These are phyloP conservation scores for Candida ortonii DNA, from an alignment of 805 yeast genomes.

Conservation along the genomic window DNA sequence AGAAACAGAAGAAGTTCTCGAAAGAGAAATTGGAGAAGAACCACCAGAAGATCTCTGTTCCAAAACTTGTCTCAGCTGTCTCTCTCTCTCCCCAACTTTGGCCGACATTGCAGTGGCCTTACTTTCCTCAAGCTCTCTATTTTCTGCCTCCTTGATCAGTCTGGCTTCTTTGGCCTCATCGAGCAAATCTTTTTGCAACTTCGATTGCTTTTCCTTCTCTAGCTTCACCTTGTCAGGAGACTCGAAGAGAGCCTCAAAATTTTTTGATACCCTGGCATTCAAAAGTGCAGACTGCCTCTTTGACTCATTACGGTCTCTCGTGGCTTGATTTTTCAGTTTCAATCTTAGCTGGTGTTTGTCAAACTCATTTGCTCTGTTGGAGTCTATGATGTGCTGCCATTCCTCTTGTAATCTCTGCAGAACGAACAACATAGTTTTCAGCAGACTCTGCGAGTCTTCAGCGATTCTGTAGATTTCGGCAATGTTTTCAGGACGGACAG, in stretches of 20 bases:
- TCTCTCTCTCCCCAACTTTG: slow-evolving; percentile 25
- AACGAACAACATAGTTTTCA: slow-evolving; percentile 27
- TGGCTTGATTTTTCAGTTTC: slow-evolving; percentile 22
- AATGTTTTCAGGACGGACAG: slow-evolving; percentile 36
- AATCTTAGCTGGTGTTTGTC: slow-evolving; percentile 34
- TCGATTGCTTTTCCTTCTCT: slow-evolving; percentile 27
- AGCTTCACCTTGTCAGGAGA: slow-evolving; percentile 25
- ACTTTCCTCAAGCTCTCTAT: slow-evolving; percentile 13
- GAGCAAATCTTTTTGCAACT: slow-evolving; percentile 21
- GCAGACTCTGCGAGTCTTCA: slow-evolving; percentile 37
- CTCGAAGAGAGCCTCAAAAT: slow-evolving; percentile 24
- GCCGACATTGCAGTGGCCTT: slow-evolving; percentile 14
- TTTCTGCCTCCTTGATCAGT: slow-evolving; percentile 21
- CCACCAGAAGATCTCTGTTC: slow-evolving; percentile 18
- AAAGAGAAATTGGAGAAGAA: slow-evolving; percentile 14
- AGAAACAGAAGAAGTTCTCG: slow-evolving; percentile 14
- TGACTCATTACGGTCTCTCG: slow-evolving; percentile 20
- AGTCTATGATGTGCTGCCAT: slow-evolving; percentile 35
- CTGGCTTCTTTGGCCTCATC: slow-evolving; percentile 28
- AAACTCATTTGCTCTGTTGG: slow-evolving; percentile 40
- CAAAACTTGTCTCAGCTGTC: slow-evolving; percentile 17
- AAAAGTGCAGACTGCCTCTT: slow-evolving; percentile 10
- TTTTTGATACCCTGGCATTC: slow-evolving; percentile 12
- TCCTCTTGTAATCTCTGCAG: slow-evolving; percentile 38
- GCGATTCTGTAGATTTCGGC: slow-evolving; percentile 41